Evolutionary conservation across 2,329 filamentous ascomycete species (phyloP).

Genomic region (Aspergillus alliaceus): DNA sequence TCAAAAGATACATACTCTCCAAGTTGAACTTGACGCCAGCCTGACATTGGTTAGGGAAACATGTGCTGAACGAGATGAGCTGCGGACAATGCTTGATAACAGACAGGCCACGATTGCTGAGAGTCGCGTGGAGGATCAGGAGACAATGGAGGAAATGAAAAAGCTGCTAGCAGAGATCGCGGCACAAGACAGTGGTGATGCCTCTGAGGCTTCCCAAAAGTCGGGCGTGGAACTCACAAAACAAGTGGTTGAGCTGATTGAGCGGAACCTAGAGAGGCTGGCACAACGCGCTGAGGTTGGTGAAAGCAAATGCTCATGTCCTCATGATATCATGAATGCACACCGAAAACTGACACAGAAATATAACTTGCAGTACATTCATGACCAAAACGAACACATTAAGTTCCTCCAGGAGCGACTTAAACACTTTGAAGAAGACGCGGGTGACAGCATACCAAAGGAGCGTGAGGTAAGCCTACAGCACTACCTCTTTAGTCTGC

Average conservation of each 20-base stretch:
- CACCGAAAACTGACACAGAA: slow-evolving; percentile 15
- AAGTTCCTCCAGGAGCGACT: slow-evolving; percentile 43
- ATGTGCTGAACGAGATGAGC: slow-evolving; percentile 40
- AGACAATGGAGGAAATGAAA: slow-evolving; percentile 43
- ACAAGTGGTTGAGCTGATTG: slow-evolving; percentile 54
- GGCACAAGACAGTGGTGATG: slow-evolving; percentile 33
- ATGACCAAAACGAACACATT: slow-evolving; percentile 44
- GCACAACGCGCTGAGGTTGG: slow-evolving; percentile 45
- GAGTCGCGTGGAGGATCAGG: slow-evolving; percentile 42
- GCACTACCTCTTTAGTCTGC: background rate
- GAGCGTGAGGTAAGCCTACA: slow-evolving; percentile 39
- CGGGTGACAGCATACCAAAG: slow-evolving; percentile 37
- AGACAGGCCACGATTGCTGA: slow-evolving; percentile 40
- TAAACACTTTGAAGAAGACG: slow-evolving; percentile 39
- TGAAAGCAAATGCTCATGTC: slow-evolving; percentile 6
- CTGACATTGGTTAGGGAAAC: slow-evolving; percentile 39
- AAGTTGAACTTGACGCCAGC: slow-evolving; percentile 41
- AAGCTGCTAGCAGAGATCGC: slow-evolving; percentile 41
- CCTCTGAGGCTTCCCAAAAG: slow-evolving; percentile 33
- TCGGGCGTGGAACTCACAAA: slow-evolving; percentile 41
- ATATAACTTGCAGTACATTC: slow-evolving; percentile 36
- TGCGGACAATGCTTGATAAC: slow-evolving; percentile 39
- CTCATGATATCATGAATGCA: slow-evolving; percentile 6
- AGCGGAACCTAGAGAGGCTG: slow-evolving; percentile 52
- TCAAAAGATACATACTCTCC: slow-evolving; percentile 37